phyloP scores from a whole-genome alignment of 306 rosid species.

The Lathyrus sativus region DNA sequence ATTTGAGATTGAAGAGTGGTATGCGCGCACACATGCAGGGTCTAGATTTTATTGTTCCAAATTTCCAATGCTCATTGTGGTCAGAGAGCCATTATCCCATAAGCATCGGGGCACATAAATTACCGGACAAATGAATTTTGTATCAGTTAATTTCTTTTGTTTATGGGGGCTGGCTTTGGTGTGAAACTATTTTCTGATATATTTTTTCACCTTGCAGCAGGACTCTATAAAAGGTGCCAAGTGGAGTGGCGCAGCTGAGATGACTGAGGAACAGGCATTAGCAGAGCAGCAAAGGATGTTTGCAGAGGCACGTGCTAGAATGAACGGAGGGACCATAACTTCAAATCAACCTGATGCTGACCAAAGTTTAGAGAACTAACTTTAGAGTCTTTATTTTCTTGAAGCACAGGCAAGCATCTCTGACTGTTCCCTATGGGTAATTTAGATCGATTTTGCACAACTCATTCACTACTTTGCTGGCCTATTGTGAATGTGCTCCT shows the following conservation, averaged over 20 bases:
- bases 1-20: not conserved
- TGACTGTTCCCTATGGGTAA: conserved; percentile 50
- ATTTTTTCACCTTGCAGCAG: conserved; percentile 60
- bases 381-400: conserved; percentile 60
- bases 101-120: not conserved
- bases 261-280: conserved; percentile 98
- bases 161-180: not conserved
- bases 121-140: conserved; percentile 3
- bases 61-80: not conserved
- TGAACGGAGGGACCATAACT: conserved; percentile 79
- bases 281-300: conserved; percentile 99
- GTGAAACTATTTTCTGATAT: conserved; percentile 39
- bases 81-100: not conserved
- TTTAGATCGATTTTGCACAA: conserved; percentile 70
- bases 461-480: conserved; percentile 55
- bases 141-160: not conserved
- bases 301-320: conserved; percentile 99
- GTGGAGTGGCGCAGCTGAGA: conserved; percentile 87
- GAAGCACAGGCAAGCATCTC: conserved; percentile 64
- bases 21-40: not conserved
- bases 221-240: conserved; percentile 85
- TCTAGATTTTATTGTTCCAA: not conserved
- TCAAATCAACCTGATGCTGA: conserved; percentile 89
- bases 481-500: conserved; percentile 54
- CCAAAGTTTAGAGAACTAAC: conserved; percentile 96